These are phyloP conservation scores for Drechslerella stenobrocha DNA, from an alignment of 2,329 filamentous ascomycete species.

Conservation along the genomic window DNA sequence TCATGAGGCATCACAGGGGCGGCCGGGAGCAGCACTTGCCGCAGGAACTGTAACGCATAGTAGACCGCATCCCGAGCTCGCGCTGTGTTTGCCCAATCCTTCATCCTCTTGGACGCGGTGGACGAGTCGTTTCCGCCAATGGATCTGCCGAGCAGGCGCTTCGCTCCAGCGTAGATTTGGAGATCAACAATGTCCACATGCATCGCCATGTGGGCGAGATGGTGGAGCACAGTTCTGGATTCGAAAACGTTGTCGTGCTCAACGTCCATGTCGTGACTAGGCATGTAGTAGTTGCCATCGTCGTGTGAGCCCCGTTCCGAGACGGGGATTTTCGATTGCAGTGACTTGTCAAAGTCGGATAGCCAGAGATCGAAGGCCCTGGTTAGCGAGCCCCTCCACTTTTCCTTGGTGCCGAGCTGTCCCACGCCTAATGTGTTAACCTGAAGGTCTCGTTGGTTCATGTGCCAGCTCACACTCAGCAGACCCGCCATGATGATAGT, in stretches of 20 bases:
- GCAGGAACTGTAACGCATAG: constrained; percentile 86
- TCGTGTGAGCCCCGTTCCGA: constrained; percentile 54
- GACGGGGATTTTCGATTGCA: constrained; percentile 61
- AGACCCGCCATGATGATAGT: constrained; percentile 93
- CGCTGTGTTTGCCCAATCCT: constrained; percentile 81
- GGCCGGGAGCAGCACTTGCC: constrained; percentile 73
- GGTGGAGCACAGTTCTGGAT: constrained; percentile 83
- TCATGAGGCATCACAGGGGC: constrained; percentile 55
- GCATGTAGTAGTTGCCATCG: constrained; percentile 53
- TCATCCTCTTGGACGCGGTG: constrained; percentile 79
- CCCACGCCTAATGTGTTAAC: constrained; percentile 79
- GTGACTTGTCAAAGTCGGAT: constrained; percentile 80
- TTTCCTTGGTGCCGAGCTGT: constrained; percentile 80
- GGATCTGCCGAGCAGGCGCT: constrained; percentile 77
- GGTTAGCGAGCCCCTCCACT: constrained; percentile 84
- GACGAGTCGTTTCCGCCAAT: constrained; percentile 81
- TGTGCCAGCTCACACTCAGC: constrained; percentile 92
- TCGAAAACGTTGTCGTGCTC: constrained; percentile 77
- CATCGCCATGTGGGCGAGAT: constrained; percentile 96
- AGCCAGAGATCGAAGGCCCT: constrained; percentile 94
- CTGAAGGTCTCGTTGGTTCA: constrained; percentile 94
- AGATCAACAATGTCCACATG: constrained; percentile 97
- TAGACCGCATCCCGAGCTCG: constrained; percentile 88
- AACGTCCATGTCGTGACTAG: constrained; percentile 61
- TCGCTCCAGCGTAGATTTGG: constrained; percentile 90